Base-by-base conservation (phyloP, 2,329 filamentous ascomycete species). In the Leptosphaerulina australis region DNA sequence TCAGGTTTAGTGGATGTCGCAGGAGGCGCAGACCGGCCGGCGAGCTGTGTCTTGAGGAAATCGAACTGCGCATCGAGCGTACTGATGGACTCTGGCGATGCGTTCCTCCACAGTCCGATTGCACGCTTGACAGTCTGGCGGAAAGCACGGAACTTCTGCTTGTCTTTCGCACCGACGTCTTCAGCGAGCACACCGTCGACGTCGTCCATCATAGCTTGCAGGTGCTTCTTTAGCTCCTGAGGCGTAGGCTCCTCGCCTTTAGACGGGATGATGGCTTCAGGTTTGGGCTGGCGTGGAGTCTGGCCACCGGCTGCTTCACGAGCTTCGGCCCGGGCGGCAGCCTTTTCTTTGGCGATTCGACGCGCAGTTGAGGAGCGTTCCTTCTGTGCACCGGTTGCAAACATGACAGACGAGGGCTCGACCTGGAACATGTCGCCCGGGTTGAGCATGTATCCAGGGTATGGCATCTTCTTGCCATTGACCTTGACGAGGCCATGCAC, bases 381-480 rank as follows among this genome's bases (percentile, higher is more conserved):
- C 74, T 91, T 94, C 38, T 83, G 82, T 20, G 83, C 81, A 50
- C 94, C 94, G 1, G 92, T 96, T 25, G 90, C 93, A 66, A 83
- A 92, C 74, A 99, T 81, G 48, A 99, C 94, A 63, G 87, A 85
- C 29, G 96, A 90, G 26, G 89, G 82, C 15, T 97, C 88, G 64
- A 99, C 93, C 72, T 96, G 91, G 81, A 99, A 99, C 85, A 99
- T 90, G 72, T 99, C 94, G 62, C 94, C 94, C 2, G 94, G 95
- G 74, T 99, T 99, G 29, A 99, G 83, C 59, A 91, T 86, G 74
- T 99, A 99, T 46, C 91, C 88, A 7, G 94, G 92, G 69, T 94
- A 90, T 57, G 83, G 81, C 89, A 97, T 96, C 93, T 91, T 92
- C 76, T 96, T 91, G 56, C 94, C 94, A 77, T 99, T 99, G 70